These are phyloP conservation scores for Cicer judaicum DNA, from an alignment of 306 rosid genomes.

Conservation along the genomic window DNA sequence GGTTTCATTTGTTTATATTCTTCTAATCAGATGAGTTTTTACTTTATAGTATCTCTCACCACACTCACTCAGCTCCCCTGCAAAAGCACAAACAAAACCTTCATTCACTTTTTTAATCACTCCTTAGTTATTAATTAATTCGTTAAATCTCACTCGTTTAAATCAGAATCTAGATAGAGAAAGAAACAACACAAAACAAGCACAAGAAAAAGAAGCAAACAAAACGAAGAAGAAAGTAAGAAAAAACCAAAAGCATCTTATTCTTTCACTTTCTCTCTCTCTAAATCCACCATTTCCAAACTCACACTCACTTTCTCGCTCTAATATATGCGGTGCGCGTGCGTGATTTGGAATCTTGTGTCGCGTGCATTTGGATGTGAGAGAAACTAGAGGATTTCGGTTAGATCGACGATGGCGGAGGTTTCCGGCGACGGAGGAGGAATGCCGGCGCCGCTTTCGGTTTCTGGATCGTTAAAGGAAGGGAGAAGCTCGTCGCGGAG, in stretches of 20 bases:
- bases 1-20: too few species aligned
- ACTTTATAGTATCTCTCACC: too few species aligned
- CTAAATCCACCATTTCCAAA: constrained; percentile 41
- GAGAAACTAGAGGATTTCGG: not conserved
- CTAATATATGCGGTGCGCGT: not conserved
- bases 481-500: constrained; percentile 85
- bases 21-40: too few species aligned
- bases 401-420: constrained; percentile 93
- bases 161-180: constrained; percentile 62
- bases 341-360: constrained; percentile 57
- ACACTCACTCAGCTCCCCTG: not conserved
- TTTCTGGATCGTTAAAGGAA: constrained; percentile 90
- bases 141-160: constrained; percentile 51
- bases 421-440: constrained; percentile 64
- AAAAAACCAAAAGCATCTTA: constrained; percentile 42
- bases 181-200: constrained; percentile 42
- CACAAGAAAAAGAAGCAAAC: constrained; percentile 56
- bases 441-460: constrained; percentile 57
- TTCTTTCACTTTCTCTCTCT: constrained; percentile 40
- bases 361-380: constrained; percentile 67
- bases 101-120: constrained; percentile 8
- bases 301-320: constrained; percentile 36
- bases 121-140: constrained; percentile 26
- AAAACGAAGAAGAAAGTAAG: constrained; percentile 37
- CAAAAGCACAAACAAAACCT: constrained; percentile 26